Evolutionary conservation across 257 asterid genomes (phyloP).

Genomic region (Parsonsia alboflavescens): DNA sequence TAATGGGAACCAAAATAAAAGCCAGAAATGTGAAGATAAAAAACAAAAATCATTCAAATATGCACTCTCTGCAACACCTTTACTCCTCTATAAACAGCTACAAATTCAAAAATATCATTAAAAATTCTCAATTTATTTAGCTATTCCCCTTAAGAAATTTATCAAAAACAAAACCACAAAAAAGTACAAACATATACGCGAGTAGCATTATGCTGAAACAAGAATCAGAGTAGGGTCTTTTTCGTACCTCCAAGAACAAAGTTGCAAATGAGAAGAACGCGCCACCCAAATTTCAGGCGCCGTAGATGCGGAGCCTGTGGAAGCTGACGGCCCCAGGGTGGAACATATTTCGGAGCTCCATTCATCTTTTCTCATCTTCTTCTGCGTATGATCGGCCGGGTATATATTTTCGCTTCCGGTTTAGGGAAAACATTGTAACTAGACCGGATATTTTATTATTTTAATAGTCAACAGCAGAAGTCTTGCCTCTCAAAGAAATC

Average conservation of each 20-base stretch:
- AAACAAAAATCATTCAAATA: background rate
- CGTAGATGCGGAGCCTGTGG: conserved; percentile 3
- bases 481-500: too few species aligned
- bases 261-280: conserved; percentile 53
- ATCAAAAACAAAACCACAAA: background rate
- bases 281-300: conserved; percentile 56
- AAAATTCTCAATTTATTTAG: background rate
- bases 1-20: background rate
- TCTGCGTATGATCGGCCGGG: background rate
- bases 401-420: background rate
- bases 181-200: background rate
- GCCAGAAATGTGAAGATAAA: background rate
- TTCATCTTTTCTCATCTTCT: background rate
- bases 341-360: conserved; percentile 6
- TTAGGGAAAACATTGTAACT: background rate
- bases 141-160: background rate
- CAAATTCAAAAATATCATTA: background rate
- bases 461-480: too few species aligned
- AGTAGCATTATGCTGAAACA: background rate
- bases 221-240: background rate
- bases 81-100: background rate
- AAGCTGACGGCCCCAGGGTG: conserved; percentile 5
- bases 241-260: conserved; percentile 59
- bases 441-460: background rate
- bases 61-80: background rate